Evolutionary conservation across 108 stramenopile species (phyloP), one percentile per base, ranked within the genome.

Genomic region (Cyclotella baltica): DNA sequence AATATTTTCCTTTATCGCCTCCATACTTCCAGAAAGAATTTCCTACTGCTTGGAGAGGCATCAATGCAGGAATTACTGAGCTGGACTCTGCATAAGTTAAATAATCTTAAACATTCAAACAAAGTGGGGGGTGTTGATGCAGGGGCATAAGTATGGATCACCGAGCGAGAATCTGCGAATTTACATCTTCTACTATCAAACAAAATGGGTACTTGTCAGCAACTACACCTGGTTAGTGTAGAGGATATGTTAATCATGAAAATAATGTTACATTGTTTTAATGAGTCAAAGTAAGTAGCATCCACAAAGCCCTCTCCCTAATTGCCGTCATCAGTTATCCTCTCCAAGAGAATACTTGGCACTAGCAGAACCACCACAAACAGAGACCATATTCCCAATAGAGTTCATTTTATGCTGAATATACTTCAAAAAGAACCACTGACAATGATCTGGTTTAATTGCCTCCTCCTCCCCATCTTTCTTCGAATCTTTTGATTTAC

Each of bases 21-120:
- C 78, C 87, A 4, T 87, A 80, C 46, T 96, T 90, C 69, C 62
- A 76, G 16, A 64, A 92, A 36, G 96, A 96, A 74, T 96, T 80
- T 71, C 91, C 89, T 11, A 83, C 63, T 16, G 85, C 89, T 31
- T 96, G 96, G 96, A 75, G 88, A 59, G 75, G 90, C 72, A 88
- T 94, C 36, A 90, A 94, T 62, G 72, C 58, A 25, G 86, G 85
- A 35, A 75, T 78, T 37, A 52, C 70, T 40, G 75, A 83, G 52
- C 35, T 75, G 33, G 67, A 31, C 13, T 62, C 35, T 34, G 34
- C 34, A 33, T 5, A 29, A 15, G 31, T 18, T 33, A 33, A 15
- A 25, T 48, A 48, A 48, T 43, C 6, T 13, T 11, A 43, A 43
- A 11, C 6, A 43, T 19, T 55, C 15, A n/a, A 55, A n/a, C 20